These are phyloP conservation scores for Botrytis paeoniae DNA, from an alignment of 2,329 filamentous ascomycete species.

Conservation along the genomic window DNA sequence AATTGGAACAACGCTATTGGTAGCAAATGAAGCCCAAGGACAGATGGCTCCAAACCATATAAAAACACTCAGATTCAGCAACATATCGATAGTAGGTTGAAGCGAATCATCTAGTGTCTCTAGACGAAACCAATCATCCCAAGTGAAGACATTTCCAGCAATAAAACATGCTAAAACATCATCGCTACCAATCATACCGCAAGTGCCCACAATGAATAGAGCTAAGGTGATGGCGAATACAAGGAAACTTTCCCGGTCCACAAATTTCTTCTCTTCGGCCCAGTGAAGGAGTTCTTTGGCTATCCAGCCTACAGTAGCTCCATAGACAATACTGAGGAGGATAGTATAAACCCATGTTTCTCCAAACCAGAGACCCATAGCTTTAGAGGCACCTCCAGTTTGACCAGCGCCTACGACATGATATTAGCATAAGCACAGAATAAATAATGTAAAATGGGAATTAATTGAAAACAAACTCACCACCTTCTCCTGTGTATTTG, in stretches of 20 bases:
- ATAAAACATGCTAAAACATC: conserved; percentile 92
- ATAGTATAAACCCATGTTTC: conserved; percentile 86
- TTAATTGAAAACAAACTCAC: conserved; percentile 47
- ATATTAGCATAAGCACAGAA: not conserved
- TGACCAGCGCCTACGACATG: conserved; percentile 39
- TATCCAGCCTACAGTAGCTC: conserved; percentile 72
- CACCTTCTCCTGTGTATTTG: conserved; percentile 59
- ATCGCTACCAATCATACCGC: conserved; percentile 87
- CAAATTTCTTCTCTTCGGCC: conserved; percentile 76
- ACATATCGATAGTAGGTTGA: conserved; percentile 93
- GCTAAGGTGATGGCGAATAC: conserved; percentile 73
- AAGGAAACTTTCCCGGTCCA: conserved; percentile 39
- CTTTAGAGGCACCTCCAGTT: conserved; percentile 57
- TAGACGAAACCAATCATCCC: conserved; percentile 91
- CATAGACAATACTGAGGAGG: conserved; percentile 73
- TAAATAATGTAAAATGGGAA: not conserved
- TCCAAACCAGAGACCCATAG: conserved; percentile 78
- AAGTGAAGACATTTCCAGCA: conserved; percentile 85
- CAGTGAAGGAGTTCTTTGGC: conserved; percentile 80
- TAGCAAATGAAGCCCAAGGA: conserved; percentile 70
- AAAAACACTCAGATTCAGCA: conserved; percentile 79
- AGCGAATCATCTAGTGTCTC: conserved; percentile 87
- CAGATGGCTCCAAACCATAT: conserved; percentile 87
- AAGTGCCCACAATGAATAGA: conserved; percentile 83
- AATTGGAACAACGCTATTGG: conserved; percentile 68